Evolutionary conservation across 2,329 filamentous ascomycete species (phyloP).

Genomic region (Camptophora hylomeconis): DNA sequence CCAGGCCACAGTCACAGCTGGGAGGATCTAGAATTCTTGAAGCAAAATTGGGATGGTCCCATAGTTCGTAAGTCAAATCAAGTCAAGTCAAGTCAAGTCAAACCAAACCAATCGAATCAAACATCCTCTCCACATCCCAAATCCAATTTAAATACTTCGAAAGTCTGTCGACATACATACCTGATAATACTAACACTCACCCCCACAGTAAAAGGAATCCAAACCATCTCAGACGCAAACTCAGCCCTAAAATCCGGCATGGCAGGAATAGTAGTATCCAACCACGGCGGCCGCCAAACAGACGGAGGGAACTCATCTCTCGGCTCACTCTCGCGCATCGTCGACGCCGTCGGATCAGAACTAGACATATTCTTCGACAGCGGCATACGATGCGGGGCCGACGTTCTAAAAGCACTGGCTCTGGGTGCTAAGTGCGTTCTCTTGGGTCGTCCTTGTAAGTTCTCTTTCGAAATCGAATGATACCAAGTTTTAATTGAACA

Average conservation of each 20-base stretch:
- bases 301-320: conserved; percentile 33
- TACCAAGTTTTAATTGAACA: too few relatives aligned
- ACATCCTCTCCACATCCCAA: too few relatives aligned
- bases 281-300: conserved; percentile 37
- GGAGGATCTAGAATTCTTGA: conserved; percentile 48
- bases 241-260: conserved; percentile 23
- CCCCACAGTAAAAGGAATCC: conserved; percentile 48
- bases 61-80: too few relatives aligned
- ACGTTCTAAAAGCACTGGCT: conserved; percentile 35
- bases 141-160: too few relatives aligned
- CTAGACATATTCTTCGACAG: conserved; percentile 34
- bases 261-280: conserved; percentile 36
- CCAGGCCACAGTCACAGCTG: conserved; percentile 43
- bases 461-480: too few relatives aligned
- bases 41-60: conserved; percentile 47
- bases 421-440: conserved; percentile 41
- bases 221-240: conserved; percentile 31
- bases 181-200: too few relatives aligned
- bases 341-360: conserved; percentile 25
- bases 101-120: too few relatives aligned
- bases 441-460: conserved; percentile 37
- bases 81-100: too few relatives aligned
- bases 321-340: conserved; percentile 42
- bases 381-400: conserved; percentile 32
- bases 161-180: too few relatives aligned